A percentile compares a stretch with the other conserved stretches of the same genome.
phyloP scores from a whole-genome alignment of 306 rosid genomes.

The Vigna unguiculata region DNA sequence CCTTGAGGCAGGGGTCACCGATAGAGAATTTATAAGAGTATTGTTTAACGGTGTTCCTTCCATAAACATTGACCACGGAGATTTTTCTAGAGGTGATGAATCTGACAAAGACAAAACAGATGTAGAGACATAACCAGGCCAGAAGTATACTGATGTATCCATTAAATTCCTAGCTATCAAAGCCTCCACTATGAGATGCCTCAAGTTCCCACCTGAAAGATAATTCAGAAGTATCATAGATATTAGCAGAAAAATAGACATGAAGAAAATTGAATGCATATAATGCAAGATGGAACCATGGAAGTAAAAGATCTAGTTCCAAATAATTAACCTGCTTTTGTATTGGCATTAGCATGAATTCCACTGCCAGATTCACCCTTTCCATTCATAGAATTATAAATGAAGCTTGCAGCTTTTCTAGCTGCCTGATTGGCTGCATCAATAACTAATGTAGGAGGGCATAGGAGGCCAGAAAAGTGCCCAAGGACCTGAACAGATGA shows the following conservation, averaged over 20 bases:
- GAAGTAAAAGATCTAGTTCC: slow-evolving; percentile 34
- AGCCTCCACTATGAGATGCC: slow-evolving; percentile 88
- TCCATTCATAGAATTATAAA: slow-evolving; percentile 56
- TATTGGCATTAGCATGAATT: slow-evolving; percentile 51
- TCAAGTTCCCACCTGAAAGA: slow-evolving; percentile 76
- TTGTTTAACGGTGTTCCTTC: slow-evolving; percentile 73
- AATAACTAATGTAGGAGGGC: slow-evolving; percentile 72
- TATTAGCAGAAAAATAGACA: slow-evolving; percentile 18
- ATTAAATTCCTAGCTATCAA: slow-evolving; percentile 77
- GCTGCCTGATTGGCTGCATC: slow-evolving; percentile 77
- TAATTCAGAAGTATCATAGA: slow-evolving; percentile 42
- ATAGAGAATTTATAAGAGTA: slow-evolving; percentile 61
- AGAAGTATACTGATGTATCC: slow-evolving; percentile 73
- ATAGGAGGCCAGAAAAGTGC: slow-evolving; percentile 69
- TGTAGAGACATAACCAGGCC: slow-evolving; percentile 73
- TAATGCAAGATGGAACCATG: slow-evolving; percentile 25
- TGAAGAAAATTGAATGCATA: slow-evolving; percentile 25
- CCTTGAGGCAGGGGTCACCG: slow-evolving; percentile 77
- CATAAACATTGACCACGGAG: slow-evolving; percentile 79
- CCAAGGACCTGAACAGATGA: slow-evolving; percentile 77
- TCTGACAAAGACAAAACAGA: slow-evolving; percentile 56
- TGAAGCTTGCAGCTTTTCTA: slow-evolving; percentile 61
- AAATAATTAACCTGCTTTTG: slow-evolving; percentile 57
- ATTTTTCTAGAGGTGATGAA: slow-evolving; percentile 55
- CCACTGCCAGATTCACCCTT: slow-evolving; percentile 54